Evolutionary conservation across 1,139 yeast species (phyloP).

Genomic region (Saccharomyces pastorianus): DNA sequence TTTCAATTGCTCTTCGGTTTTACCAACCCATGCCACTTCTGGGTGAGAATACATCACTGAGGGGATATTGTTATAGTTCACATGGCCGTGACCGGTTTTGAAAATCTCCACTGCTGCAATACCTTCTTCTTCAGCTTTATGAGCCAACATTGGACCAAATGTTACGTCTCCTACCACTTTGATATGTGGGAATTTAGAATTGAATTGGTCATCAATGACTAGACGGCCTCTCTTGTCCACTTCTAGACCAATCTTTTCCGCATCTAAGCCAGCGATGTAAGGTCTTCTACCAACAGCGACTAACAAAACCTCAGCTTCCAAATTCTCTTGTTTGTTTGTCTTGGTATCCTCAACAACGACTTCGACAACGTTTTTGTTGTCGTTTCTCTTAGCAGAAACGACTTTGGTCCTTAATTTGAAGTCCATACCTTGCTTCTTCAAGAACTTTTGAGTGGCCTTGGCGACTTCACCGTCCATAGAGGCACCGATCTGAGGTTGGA

Average conservation of each 20-base stretch:
- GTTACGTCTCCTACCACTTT: constrained; percentile 98
- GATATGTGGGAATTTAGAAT: constrained; percentile 86
- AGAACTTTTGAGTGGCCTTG: constrained; percentile 77
- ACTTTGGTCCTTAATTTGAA: constrained; percentile 93
- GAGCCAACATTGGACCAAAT: constrained; percentile 98
- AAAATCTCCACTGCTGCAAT: constrained; percentile 96
- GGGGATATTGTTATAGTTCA: constrained; percentile 95
- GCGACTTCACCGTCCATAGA: constrained; percentile 98
- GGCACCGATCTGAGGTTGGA: constrained; percentile 81
- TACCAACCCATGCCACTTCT: constrained; percentile 99
- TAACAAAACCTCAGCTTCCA: constrained; percentile 86
- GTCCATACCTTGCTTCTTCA: constrained; percentile 90
- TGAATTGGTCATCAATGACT: constrained; percentile 88
- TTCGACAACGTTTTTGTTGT: constrained; percentile 59
- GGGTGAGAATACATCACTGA: constrained; percentile 98
- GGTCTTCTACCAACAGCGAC: constrained; percentile 99
- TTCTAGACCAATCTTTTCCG: constrained; percentile 84
- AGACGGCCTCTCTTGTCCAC: constrained; percentile 86
- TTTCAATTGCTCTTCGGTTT: constrained; percentile 90
- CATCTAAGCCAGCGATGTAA: constrained; percentile 79
- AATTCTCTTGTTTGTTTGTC: constrained; percentile 66
- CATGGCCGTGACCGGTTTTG: constrained; percentile 92
- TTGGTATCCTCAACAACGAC: constrained; percentile 86
- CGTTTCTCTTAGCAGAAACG: constrained; percentile 73
- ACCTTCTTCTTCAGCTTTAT: constrained; percentile 99